Percentiles rank a stretch among this genome's conserved stretches.
Evolutionary conservation across 345 rosid genomes (phyloP).

Genomic region (Acer campestre): DNA sequence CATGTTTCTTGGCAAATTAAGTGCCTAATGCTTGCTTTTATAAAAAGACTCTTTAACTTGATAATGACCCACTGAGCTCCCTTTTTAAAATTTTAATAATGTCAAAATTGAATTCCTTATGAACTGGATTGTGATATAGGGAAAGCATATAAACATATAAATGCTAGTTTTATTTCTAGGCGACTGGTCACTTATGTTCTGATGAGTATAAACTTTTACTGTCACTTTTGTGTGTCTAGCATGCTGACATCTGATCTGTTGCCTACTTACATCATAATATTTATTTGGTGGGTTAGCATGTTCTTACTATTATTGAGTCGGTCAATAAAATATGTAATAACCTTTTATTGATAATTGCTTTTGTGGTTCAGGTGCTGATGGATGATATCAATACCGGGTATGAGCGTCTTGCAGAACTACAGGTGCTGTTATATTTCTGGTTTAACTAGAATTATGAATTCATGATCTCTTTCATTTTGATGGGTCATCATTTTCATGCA

Average conservation of each 20-base stretch:
- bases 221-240: neutral
- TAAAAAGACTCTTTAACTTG: neutral
- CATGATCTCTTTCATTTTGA: neutral
- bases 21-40: neutral
- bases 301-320: neutral
- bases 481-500: neutral
- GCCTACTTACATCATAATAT: neutral
- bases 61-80: neutral
- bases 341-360: conserved; percentile 22
- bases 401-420: conserved; percentile 86
- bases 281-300: neutral
- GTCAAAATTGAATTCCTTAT: neutral
- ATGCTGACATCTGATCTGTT: neutral
- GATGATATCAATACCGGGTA: conserved; percentile 90
- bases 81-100: neutral
- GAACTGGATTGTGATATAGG: neutral
- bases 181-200: neutral
- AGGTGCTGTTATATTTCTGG: conserved; percentile 46
- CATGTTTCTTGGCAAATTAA: neutral
- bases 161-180: neutral
- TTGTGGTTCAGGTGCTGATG: conserved; percentile 70
- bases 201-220: neutral
- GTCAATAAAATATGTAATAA: neutral
- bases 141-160: neutral
- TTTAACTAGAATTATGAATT: conserved; percentile 3